Conservation (phyloP, 441 rosid species). For the Dalechampia spathulata region DNA sequence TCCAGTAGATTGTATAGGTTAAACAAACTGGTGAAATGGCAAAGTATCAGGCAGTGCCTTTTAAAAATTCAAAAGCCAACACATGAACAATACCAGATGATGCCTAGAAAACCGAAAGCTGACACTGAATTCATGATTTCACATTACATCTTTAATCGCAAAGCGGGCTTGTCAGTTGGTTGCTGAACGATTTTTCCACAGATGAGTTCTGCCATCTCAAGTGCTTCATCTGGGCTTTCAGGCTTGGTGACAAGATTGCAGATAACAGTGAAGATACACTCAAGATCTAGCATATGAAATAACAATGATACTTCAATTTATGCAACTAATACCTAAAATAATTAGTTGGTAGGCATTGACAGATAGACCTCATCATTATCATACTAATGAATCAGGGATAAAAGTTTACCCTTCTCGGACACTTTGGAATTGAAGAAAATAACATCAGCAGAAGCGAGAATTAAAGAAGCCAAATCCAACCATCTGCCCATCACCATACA, state of each 20-base stretch:
- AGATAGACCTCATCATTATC: too few relatives aligned
- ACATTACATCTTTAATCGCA: slow-evolving; percentile 87
- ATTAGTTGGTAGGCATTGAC: not conserved
- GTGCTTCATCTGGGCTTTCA: slow-evolving; percentile 49
- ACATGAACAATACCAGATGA: too few relatives aligned
- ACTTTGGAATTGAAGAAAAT: slow-evolving; percentile 80
- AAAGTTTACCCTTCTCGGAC: slow-evolving; percentile 71
- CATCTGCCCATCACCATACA: slow-evolving; percentile 54
- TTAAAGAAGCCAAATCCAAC: slow-evolving; percentile 77
- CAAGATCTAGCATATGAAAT: slow-evolving; percentile 53
- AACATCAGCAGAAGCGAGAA: slow-evolving; percentile 88
- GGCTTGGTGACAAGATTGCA: slow-evolving; percentile 78
- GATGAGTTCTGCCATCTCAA: slow-evolving; percentile 68
- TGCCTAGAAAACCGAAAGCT: too few relatives aligned
- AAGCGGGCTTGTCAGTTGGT: slow-evolving; percentile 76
- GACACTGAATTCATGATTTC: not conserved
- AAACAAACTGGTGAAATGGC: slow-evolving; percentile 63
- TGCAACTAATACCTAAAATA: not conserved
- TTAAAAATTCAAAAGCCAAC: too few relatives aligned
- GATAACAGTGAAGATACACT: slow-evolving; percentile 90
- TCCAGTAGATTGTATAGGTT: slow-evolving; percentile 87
- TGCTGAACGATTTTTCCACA: slow-evolving; percentile 74
- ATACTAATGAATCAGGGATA: too few relatives aligned
- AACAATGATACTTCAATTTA: not conserved
- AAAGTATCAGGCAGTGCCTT: slow-evolving; percentile 16